Base-by-base conservation (phyloP, 345 rosid species). In the Excoecaria cochinchinensis region DNA sequence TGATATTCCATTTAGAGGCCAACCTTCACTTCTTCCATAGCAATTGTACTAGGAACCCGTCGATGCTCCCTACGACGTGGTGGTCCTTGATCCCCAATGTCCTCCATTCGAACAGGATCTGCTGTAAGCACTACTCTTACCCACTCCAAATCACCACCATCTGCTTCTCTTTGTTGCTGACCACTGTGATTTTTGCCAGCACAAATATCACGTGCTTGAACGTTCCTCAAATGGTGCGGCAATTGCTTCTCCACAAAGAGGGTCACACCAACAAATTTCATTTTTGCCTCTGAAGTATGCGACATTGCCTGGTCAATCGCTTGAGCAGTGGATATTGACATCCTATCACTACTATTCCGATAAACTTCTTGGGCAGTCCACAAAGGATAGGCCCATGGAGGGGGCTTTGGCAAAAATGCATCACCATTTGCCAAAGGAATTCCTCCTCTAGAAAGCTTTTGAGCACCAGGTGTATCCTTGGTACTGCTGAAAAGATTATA, bases 251-350 rank as follows among this genome's bases (percentile, higher is more conserved):
- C 92, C 79, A 93, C 86, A 70, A 86, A 87, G 76, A 95, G 85
- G 81, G 82, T 86, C 73, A 91, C 85, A 77, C 79, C 87, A 74
- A 90, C 97, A 80, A 87, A 81, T 83, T 93, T 96, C 75, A 85
- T 79, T 85, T 89, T 93, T 47, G 90, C 82, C 78, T 89, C 98
- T 25, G 91, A 74, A 67, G 86, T 84, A 74, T 91, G 92, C 79
- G 97, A 88, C 99, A 96, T 96, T 81, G 97, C 99, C 83, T 93
- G 98, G 83, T 96, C 99, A 80, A 96, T 96, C 44, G 99, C 98
- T 87, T 91, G 93, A 22, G 95, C 99, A 60, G 98, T 92, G 46
- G 99, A 93, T 67, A 76, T 79, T 13, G 99, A 96, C 99, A 96
- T 87, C 77, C 98, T 90, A 79, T 96, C 99, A 66, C 92, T 88